Percentiles rank a stretch among this genome's conserved stretches.
phyloP scores from a whole-genome alignment of 805 yeast genomes.

The Monosporozyma unispora region DNA sequence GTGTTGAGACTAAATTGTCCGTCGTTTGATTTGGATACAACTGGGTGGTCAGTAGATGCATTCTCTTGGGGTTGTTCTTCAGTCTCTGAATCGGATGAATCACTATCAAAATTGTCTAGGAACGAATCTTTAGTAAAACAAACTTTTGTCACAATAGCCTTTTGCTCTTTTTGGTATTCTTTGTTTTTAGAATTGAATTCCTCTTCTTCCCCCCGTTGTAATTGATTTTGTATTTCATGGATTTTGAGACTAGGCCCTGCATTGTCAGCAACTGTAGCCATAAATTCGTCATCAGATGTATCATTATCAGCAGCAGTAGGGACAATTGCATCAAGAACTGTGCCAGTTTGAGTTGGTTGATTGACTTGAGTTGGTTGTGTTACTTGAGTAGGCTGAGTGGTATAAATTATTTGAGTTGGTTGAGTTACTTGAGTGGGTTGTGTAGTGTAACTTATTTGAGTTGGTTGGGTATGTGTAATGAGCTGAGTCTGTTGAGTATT shows the following conservation, averaged over 20 bases:
- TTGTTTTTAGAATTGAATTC: background rate
- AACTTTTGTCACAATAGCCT: background rate
- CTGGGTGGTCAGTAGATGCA: background rate
- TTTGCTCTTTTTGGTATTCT: constrained; percentile 2
- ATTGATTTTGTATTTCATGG: constrained; percentile 13
- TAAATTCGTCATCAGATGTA: background rate
- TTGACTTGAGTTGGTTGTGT: constrained; percentile 2
- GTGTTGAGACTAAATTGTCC: background rate
- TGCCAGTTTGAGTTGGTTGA: constrained; percentile 1
- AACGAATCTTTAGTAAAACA: constrained; percentile 18
- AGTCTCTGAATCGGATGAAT: constrained; percentile 3
- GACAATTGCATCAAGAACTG: background rate
- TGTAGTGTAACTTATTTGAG: background rate
- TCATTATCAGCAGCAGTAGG: background rate
- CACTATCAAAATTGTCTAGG: constrained; percentile 16
- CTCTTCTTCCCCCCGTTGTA: constrained; percentile 6
- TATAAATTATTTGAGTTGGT: background rate
- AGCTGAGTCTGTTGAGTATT: background rate
- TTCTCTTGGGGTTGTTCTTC: background rate
- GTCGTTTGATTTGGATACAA: background rate
- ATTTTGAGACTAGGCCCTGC: constrained; percentile 8
- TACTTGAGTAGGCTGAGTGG: background rate
- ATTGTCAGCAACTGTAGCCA: background rate
- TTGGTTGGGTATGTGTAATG: background rate
- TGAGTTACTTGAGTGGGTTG: background rate